Evolutionary conservation across 139 green algal species (phyloP).

Genomic region (Ettlia oleoabundans): DNA sequence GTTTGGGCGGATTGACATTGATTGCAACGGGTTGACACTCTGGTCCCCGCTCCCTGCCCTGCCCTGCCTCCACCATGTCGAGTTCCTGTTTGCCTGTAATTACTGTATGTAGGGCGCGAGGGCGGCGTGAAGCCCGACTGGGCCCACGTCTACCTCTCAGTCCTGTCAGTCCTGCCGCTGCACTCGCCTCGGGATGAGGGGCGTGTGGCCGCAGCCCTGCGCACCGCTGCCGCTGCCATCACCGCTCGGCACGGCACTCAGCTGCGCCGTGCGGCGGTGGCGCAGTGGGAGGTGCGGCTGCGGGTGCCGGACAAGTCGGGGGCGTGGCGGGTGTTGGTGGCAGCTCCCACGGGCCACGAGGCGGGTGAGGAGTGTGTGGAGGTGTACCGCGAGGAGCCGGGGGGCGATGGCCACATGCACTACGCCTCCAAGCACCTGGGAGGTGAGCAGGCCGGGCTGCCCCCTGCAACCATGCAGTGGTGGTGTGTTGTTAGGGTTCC

Average conservation of each 20-base stretch:
- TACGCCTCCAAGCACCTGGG: slow-evolving; percentile 38
- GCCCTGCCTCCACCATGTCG: too few species aligned
- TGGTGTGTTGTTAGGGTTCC: neutral
- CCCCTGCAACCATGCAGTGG: too few species aligned
- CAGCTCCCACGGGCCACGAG: slow-evolving; percentile 89
- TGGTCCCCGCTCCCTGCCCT: too few species aligned
- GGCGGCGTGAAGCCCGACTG: slow-evolving; percentile 72
- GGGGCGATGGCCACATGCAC: neutral
- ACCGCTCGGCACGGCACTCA: slow-evolving; percentile 12
- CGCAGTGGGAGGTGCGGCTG: slow-evolving; percentile 86
- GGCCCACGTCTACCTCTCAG: slow-evolving; percentile 84
- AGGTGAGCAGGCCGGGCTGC: too few species aligned
- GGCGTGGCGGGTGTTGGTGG: slow-evolving; percentile 88
- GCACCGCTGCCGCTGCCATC: slow-evolving; percentile 46
- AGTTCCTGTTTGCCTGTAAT: too few species aligned
- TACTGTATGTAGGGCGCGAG: neutral
- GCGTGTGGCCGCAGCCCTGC: slow-evolving; percentile 69
- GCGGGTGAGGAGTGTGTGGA: slow-evolving; percentile 85
- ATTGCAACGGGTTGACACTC: too few species aligned
- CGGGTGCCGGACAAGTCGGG: slow-evolving; percentile 50
- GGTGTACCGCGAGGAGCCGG: slow-evolving; percentile 85
- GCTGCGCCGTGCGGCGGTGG: slow-evolving; percentile 71
- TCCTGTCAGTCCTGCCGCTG: slow-evolving; percentile 67
- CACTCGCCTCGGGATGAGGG: slow-evolving; percentile 49
- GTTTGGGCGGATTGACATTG: too few species aligned